Evolutionary conservation across 192 early-diverging fungal species (phyloP).

Genomic region (Lobosporangium transversale): DNA sequence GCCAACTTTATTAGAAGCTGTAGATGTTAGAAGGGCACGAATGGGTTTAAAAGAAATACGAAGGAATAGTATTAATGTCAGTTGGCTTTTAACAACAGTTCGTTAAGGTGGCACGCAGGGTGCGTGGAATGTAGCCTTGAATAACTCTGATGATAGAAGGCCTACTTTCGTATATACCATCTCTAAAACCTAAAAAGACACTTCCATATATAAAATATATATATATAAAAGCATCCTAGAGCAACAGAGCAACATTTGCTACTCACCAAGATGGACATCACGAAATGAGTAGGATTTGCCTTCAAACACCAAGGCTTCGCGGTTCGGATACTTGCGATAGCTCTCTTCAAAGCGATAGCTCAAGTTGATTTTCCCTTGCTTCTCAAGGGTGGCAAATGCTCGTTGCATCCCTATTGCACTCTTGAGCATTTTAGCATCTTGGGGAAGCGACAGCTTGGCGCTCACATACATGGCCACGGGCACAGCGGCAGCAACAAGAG

Average conservation of each 20-base stretch:
- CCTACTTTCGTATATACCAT: background rate
- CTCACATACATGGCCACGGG: conserved; percentile 59
- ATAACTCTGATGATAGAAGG: background rate
- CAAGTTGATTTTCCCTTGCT: conserved; percentile 48
- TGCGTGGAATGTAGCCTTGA: background rate
- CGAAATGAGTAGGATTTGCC: conserved; percentile 56
- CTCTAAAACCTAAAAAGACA: background rate
- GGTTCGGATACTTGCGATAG: conserved; percentile 47
- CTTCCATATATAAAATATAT: background rate
- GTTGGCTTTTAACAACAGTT: background rate
- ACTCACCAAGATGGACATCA: conserved; percentile 57
- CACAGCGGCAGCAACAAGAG: conserved; percentile 42
- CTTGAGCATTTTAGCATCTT: conserved; percentile 44
- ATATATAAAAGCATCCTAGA: background rate
- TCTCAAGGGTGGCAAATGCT: conserved; percentile 38
- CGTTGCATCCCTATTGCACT: conserved; percentile 14
- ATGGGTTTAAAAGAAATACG: too few species aligned
- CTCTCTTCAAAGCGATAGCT: conserved; percentile 56
- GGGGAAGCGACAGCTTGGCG: conserved; percentile 49
- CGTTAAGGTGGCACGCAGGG: background rate
- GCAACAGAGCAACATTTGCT: background rate
- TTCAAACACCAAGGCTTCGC: conserved; percentile 58
- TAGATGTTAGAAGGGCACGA: background rate
- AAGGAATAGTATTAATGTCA: too few species aligned
- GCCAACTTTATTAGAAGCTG: conserved; percentile 35